Conservation (phyloP, 1,139 yeast species). For the Wickerhamomyces sp. region DNA sequence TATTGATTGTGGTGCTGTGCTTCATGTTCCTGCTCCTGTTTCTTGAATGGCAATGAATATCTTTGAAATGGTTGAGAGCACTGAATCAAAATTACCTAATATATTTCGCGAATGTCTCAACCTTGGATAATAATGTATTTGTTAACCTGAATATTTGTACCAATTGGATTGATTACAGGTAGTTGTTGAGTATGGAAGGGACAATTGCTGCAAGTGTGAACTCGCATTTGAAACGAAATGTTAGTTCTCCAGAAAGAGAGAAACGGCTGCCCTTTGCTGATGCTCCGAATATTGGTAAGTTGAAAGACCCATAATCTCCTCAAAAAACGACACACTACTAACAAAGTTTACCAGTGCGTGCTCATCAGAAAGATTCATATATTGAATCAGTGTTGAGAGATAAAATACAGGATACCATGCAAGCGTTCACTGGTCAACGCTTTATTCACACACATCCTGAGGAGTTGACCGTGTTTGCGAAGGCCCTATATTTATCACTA, state of each 20-base stretch:
- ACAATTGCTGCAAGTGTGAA: not conserved
- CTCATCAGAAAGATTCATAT: constrained; percentile 84
- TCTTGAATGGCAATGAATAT: too few relatives aligned
- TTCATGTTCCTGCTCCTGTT: too few relatives aligned
- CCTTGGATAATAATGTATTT: too few relatives aligned
- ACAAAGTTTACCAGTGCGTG: constrained; percentile 44
- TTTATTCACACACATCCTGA: constrained; percentile 61
- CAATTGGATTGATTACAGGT: too few relatives aligned
- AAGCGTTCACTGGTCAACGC: constrained; percentile 52
- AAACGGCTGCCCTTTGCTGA: constrained; percentile 40
- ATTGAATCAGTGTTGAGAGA: constrained; percentile 53
- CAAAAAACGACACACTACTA: constrained; percentile 10
- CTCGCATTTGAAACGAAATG: not conserved
- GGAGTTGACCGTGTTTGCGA: constrained; percentile 56
- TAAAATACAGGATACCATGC: constrained; percentile 55
- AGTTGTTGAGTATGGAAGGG: not conserved
- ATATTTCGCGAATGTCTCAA: too few relatives aligned
- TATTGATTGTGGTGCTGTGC: too few relatives aligned
- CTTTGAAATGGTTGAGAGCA: too few relatives aligned
- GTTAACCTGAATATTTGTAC: too few relatives aligned
- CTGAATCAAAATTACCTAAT: too few relatives aligned
- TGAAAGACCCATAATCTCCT: too few relatives aligned
- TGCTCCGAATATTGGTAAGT: constrained; percentile 39
- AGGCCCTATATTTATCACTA: constrained; percentile 56
- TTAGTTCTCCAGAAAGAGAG: too few relatives aligned